These are phyloP conservation scores for Secale cereale DNA, from an alignment of 176 grass and related monocot genomes.

Conservation along the genomic window DNA sequence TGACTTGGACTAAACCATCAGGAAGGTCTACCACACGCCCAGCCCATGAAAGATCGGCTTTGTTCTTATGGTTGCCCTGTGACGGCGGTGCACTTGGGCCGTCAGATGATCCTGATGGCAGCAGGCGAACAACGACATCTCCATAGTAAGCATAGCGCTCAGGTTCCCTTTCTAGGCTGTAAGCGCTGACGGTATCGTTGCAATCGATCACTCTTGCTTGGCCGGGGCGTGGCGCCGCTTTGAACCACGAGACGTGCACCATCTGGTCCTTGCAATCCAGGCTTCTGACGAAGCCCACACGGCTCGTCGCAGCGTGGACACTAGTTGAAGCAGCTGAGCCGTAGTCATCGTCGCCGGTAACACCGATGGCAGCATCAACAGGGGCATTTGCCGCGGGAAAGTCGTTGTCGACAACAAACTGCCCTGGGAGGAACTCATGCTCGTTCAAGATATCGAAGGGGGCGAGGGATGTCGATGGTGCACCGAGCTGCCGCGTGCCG, in stretches of 20 bases:
- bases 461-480: not conserved
- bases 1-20: not conserved
- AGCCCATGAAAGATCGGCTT: not conserved
- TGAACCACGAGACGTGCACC: not conserved
- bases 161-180: not conserved
- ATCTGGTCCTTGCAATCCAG: not conserved
- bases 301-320: not conserved
- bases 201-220: not conserved
- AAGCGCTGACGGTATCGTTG: not conserved
- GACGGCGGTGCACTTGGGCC: not conserved
- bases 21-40: not conserved
- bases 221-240: not conserved
- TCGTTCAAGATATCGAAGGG: not conserved
- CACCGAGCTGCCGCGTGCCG: not conserved
- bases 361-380: not conserved
- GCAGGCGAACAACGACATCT: not conserved
- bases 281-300: not conserved
- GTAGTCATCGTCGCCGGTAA: no score
- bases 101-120: not conserved
- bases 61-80: not conserved
- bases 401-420: not conserved
- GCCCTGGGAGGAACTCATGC: not conserved
- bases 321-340: no score
- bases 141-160: not conserved
- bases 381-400: no score